phyloP scores from a whole-genome alignment of 768 basidiomycete species.

The Asterophora parasitica region DNA sequence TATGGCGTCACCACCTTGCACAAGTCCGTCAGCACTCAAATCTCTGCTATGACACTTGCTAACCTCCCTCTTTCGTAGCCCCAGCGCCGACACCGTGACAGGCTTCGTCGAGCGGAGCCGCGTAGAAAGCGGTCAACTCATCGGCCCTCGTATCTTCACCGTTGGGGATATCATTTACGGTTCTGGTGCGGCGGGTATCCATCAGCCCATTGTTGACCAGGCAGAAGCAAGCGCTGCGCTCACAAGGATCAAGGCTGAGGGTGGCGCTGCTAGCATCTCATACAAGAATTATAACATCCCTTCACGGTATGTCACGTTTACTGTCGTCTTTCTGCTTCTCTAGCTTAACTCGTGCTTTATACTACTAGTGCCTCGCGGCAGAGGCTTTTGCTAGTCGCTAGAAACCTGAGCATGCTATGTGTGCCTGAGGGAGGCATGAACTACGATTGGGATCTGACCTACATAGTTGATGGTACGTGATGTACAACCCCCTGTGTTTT shows the following conservation, averaged over 20 bases:
- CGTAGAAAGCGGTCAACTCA: conserved; percentile 61
- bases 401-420: conserved; percentile 62
- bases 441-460: conserved; percentile 74
- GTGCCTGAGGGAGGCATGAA: conserved; percentile 81
- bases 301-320: conserved; percentile 39
- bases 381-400: conserved; percentile 55
- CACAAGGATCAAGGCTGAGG: conserved; percentile 65
- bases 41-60: neutral
- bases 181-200: conserved; percentile 36
- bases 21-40: conserved; percentile 44
- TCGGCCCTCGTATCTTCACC: conserved; percentile 71
- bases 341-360: no score
- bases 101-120: conserved; percentile 64
- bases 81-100: conserved; percentile 57
- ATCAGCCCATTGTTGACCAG: conserved; percentile 60
- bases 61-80: conserved; percentile 31
- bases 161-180: conserved; percentile 65
- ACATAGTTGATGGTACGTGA: conserved; percentile 77
- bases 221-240: conserved; percentile 64
- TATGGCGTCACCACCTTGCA: conserved; percentile 75
- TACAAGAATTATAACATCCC: conserved; percentile 79
- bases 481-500: neutral
- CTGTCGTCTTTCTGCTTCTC: no score
- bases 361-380: conserved; percentile 63
- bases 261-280: conserved; percentile 63